Evolutionary conservation across 2,329 filamentous ascomycete species (phyloP).

Genomic region (Xylaria polymorpha): DNA sequence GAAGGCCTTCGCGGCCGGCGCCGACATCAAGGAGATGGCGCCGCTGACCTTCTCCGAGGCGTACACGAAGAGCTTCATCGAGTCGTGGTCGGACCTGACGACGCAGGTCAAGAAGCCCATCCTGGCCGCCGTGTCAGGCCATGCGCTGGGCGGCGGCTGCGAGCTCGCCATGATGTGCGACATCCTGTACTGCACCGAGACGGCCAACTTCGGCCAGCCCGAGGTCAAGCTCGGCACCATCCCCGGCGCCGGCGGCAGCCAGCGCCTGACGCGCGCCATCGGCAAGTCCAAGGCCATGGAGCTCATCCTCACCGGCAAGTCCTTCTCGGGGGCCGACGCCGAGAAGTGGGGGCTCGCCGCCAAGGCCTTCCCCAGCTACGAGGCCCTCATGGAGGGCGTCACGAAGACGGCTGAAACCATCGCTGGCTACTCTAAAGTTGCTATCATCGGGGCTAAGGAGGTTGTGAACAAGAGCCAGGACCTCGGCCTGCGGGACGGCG

Average conservation of each 20-base stretch:
- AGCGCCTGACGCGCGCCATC: constrained; percentile 84
- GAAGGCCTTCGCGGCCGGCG: constrained; percentile 92
- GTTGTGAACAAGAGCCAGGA: constrained; percentile 99
- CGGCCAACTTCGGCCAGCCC: constrained; percentile 93
- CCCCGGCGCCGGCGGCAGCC: constrained; percentile 90
- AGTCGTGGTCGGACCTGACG: constrained; percentile 89
- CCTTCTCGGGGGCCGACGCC: constrained; percentile 85
- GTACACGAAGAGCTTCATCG: constrained; percentile 92
- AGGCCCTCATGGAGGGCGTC: constrained; percentile 83
- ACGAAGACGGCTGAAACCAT: constrained; percentile 89
- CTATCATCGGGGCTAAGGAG: constrained; percentile 91
- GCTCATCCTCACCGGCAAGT: constrained; percentile 85
- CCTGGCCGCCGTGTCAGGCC: constrained; percentile 92
- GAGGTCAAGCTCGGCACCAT: constrained; percentile 96
- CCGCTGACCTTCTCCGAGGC: constrained; percentile 88
- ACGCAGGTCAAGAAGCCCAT: constrained; percentile 91
- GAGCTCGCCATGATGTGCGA: constrained; percentile 99
- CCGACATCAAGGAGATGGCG: constrained; percentile 99
- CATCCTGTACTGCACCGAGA: constrained; percentile 87
- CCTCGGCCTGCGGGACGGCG: constrained; percentile 83
- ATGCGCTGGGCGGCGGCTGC: constrained; percentile 94
- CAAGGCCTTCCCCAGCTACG: constrained; percentile 80
- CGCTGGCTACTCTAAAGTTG: constrained; percentile 86
- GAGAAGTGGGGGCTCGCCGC: constrained; percentile 92
- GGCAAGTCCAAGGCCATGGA: constrained; percentile 93